Evolutionary conservation across 768 basidiomycete species (phyloP).

Genomic region (Coprinopsis sp.): DNA sequence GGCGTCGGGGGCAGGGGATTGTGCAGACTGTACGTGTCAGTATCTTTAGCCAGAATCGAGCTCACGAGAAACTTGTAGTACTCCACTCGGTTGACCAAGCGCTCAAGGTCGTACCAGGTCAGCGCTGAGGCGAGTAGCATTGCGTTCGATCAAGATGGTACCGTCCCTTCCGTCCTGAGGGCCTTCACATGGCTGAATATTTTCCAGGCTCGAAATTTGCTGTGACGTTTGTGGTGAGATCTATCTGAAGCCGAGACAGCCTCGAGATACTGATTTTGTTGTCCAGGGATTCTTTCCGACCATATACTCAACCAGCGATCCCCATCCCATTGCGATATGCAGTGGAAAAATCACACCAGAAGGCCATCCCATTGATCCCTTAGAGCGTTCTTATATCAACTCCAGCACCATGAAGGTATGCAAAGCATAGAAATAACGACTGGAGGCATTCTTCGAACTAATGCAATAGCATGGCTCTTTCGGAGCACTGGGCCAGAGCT

Average conservation of each 20-base stretch:
- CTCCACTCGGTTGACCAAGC: slow-evolving; percentile 40
- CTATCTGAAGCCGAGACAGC: neutral
- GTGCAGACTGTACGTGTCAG: slow-evolving; percentile 43
- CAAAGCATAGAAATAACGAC: neutral
- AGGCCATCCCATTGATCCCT: slow-evolving; percentile 42
- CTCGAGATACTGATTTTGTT: slow-evolving; percentile 14
- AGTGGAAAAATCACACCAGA: slow-evolving; percentile 54
- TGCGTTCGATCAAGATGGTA: slow-evolving; percentile 64
- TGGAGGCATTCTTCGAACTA: neutral
- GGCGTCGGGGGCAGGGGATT: slow-evolving; percentile 43
- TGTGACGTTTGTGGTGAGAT: slow-evolving; percentile 61
- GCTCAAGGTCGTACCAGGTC: slow-evolving; percentile 33
- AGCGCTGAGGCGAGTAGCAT: slow-evolving; percentile 69
- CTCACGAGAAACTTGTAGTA: slow-evolving; percentile 26
- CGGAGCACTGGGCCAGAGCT: slow-evolving; percentile 50
- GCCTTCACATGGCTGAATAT: too few species aligned
- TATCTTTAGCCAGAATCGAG: neutral
- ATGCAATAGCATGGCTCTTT: slow-evolving; percentile 65
- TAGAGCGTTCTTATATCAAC: slow-evolving; percentile 59
- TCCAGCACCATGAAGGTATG: slow-evolving; percentile 77
- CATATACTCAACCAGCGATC: slow-evolving; percentile 63
- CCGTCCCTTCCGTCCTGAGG: slow-evolving; percentile 8
- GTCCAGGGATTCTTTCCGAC: slow-evolving; percentile 64
- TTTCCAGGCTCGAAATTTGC: slow-evolving; percentile 60
- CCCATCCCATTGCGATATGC: slow-evolving; percentile 65